Conservation (phyloP, 2,329 filamentous ascomycete species). For the Fusarium brevicatenulatum region DNA sequence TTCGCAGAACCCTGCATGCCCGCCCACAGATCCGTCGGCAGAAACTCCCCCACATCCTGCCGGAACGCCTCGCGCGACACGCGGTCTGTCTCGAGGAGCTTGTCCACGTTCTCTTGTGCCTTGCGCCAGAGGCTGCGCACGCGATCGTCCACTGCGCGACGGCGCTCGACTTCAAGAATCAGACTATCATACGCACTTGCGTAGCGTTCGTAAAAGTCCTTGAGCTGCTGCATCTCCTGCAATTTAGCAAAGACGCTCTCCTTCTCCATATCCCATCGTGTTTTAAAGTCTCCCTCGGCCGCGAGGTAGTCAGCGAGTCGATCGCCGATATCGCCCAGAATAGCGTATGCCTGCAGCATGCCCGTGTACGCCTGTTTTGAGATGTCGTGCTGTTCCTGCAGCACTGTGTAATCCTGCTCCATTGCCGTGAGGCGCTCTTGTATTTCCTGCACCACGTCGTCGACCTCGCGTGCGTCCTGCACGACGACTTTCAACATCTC, state of each 20-base stretch:
- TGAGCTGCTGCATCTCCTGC: slow-evolving; percentile 79
- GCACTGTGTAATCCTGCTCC: slow-evolving; percentile 73
- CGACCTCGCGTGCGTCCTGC: slow-evolving; percentile 74
- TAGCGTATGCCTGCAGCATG: slow-evolving; percentile 70
- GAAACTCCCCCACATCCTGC: slow-evolving; percentile 82
- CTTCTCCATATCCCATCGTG: slow-evolving; percentile 79
- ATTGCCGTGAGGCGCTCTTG: slow-evolving; percentile 80
- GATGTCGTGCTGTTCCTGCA: slow-evolving; percentile 71
- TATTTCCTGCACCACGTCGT: slow-evolving; percentile 76
- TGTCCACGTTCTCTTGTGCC: slow-evolving; percentile 79
- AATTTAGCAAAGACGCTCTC: slow-evolving; percentile 75
- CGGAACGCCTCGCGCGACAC: slow-evolving; percentile 81
- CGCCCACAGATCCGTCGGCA: slow-evolving; percentile 90
- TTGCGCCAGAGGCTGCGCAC: slow-evolving; percentile 80
- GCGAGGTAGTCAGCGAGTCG: slow-evolving; percentile 73
- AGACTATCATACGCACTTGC: slow-evolving; percentile 84
- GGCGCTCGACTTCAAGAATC: slow-evolving; percentile 82
- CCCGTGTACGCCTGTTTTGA: slow-evolving; percentile 61
- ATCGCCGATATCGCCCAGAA: slow-evolving; percentile 74
- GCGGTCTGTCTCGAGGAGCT: slow-evolving; percentile 77
- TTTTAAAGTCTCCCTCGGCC: slow-evolving; percentile 71
- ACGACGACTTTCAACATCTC: slow-evolving; percentile 87
- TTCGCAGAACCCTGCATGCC: slow-evolving; percentile 72
- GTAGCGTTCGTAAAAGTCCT: slow-evolving; percentile 89
- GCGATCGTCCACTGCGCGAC: slow-evolving; percentile 77